Evolutionary conservation across 208 protist species (phyloP), one percentile per base, ranked within the genome.

Genomic region (Sergeia podlipaevii): DNA sequence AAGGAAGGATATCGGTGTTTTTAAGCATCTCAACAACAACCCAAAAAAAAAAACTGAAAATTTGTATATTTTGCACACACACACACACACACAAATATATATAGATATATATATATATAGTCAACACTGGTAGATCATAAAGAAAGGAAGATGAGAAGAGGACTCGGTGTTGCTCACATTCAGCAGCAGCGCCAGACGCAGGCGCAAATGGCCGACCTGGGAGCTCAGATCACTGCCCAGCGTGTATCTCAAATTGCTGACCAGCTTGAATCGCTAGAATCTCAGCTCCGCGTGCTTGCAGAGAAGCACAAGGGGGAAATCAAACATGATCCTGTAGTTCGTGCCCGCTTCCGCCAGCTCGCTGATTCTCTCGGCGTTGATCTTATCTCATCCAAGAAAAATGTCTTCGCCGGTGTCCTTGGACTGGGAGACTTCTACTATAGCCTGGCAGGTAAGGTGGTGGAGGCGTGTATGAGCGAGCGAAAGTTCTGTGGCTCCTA

Each of bases 401-500:
- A 92, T 60, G 69, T 92, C 3, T 95, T 95, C 51, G 60, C 88
- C 7, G 80, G 74, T 13, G 63, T 72, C 11, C 60, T 95, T 5
- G 83, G 84, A 4, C 71, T 95, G 26, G 88, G 83, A 30, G 75
- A 95, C 62, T 91, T 91, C 56, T 92, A 92, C 66, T 92, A 92
- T 52, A 66, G 76, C 21, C 82, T 95, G 3, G 88, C 84, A 0
- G 63, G 81, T 1, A 89, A 83, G 46, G 77, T 85, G 1, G 84
- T 95, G 0, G 79, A 92, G 71, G 73, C 64, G 28, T 95, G 88
- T 52, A 88, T 95, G 79, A 64, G 51, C 29, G 88, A 95, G 69
- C 74, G 73, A 0, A 88, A 86, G 69, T 95, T 89, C 48, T 91
- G 77, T 46, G 88, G 88, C 34, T 65, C 75, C 33, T 95, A 82